Percentiles rank a stretch among this genome's conserved stretches.
phyloP scores from a whole-genome alignment of 2,329 filamentous ascomycete species.

The Aspergillus puulaauensis region DNA sequence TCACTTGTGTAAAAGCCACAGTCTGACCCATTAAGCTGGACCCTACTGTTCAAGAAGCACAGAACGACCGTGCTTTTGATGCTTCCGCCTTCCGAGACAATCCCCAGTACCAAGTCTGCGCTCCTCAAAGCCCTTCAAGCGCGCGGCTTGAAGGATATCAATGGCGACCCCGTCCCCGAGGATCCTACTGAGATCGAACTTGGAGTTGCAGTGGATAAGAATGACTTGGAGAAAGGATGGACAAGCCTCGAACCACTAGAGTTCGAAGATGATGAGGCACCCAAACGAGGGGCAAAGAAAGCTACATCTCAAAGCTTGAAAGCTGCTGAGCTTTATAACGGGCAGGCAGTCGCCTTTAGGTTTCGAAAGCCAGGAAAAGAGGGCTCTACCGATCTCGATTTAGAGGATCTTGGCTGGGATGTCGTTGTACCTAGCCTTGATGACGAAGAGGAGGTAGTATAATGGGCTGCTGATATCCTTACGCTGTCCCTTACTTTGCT shows the following conservation, averaged over 20 bases:
- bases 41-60: constrained; percentile 71
- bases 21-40: constrained; percentile 54
- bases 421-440: constrained; percentile 36
- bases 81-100: constrained; percentile 57
- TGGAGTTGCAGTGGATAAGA: constrained; percentile 47
- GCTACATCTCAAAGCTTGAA: constrained; percentile 24
- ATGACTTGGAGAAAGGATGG: constrained; percentile 53
- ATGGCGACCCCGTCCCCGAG: constrained; percentile 38
- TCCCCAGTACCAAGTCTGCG: constrained; percentile 57
- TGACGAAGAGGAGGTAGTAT: constrained; percentile 30
- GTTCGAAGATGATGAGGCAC: constrained; percentile 23
- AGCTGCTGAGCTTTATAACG: constrained; percentile 29
- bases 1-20: constrained; percentile 16
- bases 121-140: constrained; percentile 58
- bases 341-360: constrained; percentile 35
- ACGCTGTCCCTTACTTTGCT: neutral
- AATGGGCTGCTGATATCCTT: neutral
- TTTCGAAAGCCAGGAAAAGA: constrained; percentile 27
- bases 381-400: constrained; percentile 23
- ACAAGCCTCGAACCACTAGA: constrained; percentile 37
- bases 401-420: constrained; percentile 38
- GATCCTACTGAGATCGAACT: constrained; percentile 46
- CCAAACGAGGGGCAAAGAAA: constrained; percentile 30
- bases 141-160: constrained; percentile 41
- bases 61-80: constrained; percentile 70